These are phyloP conservation scores for Galerina marginata DNA, from an alignment of 768 basidiomycete species.

Conservation along the genomic window DNA sequence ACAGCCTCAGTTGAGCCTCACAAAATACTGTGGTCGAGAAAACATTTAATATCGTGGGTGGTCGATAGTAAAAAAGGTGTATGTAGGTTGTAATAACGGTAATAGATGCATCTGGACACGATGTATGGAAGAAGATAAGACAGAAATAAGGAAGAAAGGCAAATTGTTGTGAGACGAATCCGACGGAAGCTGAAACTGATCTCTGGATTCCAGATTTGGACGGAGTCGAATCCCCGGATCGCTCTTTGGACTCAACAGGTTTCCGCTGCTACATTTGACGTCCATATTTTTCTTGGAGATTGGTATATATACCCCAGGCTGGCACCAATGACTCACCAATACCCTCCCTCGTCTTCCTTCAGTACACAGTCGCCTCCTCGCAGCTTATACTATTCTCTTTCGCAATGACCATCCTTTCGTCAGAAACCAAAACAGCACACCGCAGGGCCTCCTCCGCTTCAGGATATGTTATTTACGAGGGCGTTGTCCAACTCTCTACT, in stretches of 20 bases:
- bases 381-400: conserved; percentile 4
- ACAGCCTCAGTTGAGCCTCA: no score
- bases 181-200: conserved; percentile 6
- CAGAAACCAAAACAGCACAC: conserved; percentile 33
- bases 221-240: conserved; percentile 3
- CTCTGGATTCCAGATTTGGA: conserved; percentile 12
- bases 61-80: no score
- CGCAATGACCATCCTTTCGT: conserved; percentile 35
- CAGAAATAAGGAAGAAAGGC: not conserved
- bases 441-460: conserved; percentile 35
- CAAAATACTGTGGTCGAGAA: no score
- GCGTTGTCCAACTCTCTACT: conserved; percentile 25
- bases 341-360: conserved; percentile 8
- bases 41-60: no score
- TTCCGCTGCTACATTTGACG: conserved; percentile 17
- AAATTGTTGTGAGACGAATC: not conserved
- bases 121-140: not conserved
- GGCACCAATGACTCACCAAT: conserved; percentile 22
- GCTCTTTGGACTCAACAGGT: conserved; percentile 8
- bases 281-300: conserved; percentile 11
- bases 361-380: not conserved
- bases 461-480: conserved; percentile 25
- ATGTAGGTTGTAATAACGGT: no score
- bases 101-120: no score
- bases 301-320: conserved; percentile 24